These are phyloP conservation scores for Nothopassalora personata DNA, from an alignment of 2,329 filamentous ascomycete species.

Conservation along the genomic window DNA sequence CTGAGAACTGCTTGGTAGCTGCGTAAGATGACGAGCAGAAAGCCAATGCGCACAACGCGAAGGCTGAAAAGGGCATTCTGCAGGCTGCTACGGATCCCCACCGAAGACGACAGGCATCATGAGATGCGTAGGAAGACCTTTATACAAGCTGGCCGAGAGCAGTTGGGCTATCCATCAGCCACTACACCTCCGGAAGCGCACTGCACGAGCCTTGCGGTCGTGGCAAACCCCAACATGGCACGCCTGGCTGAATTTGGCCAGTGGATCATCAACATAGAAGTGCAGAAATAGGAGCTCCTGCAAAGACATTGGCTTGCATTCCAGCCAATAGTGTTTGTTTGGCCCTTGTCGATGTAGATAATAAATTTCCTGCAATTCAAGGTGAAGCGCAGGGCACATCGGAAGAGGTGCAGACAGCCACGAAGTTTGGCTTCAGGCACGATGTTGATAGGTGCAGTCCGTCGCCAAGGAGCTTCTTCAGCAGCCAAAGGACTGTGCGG, in stretches of 20 bases:
- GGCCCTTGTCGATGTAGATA: background rate
- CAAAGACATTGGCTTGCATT: background rate
- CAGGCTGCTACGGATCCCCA: background rate
- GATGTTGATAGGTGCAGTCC: background rate
- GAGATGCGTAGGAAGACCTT: background rate
- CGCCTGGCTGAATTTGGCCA: background rate
- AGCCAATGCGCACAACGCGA: background rate
- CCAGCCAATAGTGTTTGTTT: background rate
- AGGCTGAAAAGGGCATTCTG: background rate
- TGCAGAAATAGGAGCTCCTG: background rate
- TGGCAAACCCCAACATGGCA: background rate
- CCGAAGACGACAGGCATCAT: background rate
- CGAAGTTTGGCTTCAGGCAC: background rate
- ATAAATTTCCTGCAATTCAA: background rate
- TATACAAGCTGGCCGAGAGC: background rate
- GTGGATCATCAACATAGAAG: background rate
- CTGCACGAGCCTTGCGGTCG: background rate
- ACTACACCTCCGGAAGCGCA: background rate
- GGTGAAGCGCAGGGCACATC: background rate
- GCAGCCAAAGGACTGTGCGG: background rate
- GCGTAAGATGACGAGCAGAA: background rate
- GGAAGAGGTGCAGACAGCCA: background rate
- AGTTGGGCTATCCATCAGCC: background rate
- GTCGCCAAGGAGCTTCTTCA: background rate
- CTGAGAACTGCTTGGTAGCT: background rate